Base-by-base conservation (phyloP, 495 filamentous ascomycete species). In the Xylaria venustula region DNA sequence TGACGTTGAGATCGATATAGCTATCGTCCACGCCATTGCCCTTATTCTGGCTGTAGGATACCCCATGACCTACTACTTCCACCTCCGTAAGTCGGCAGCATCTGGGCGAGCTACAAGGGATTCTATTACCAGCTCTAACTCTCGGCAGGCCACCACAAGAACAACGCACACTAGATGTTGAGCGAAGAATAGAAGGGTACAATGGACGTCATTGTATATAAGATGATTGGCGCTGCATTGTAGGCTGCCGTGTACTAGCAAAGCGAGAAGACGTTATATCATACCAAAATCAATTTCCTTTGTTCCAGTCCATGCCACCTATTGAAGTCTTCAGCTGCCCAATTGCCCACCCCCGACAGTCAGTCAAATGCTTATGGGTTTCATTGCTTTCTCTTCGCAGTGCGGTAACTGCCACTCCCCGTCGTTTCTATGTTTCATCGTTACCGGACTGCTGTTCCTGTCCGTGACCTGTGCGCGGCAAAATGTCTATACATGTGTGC, bases 51-150 rank as follows among this genome's bases (percentile, higher is more conserved):
- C 84, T 58, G 67, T 97, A 61, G 92, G 92, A 65, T 99, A 99
- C 79, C 88, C 89, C 64, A 89, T 97, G 80, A 89, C 94, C 77
- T 98, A 98, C 87, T 98, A 98, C 84, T 98, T 95, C 90, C 95
- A 99, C 79, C 85, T 98, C 65, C 92, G 94, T 98, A 87, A 74
- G 91, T 84, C 58, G 37, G 11, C 34, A 8, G 11, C 2, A 34
- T 30, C 2, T 17, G 19, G 11, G 19, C 15, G 19, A 15, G 19
- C 36, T 22, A 7, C n/a, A n/a, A n/a, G n/a, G n/a, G 20, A 58
- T 26, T 36, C 17, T 17, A 8, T 12, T 17, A 14, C 7, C 28
- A 47, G 23, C 48, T 65, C 59, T 70, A 51, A 73, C 74, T 79
- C 19, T 61, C 23, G 51, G 40, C 66, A 98, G 93, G 93, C 64